These are phyloP conservation scores for Myxozyma neglecta DNA, from an alignment of 805 yeast species.

Conservation along the genomic window DNA sequence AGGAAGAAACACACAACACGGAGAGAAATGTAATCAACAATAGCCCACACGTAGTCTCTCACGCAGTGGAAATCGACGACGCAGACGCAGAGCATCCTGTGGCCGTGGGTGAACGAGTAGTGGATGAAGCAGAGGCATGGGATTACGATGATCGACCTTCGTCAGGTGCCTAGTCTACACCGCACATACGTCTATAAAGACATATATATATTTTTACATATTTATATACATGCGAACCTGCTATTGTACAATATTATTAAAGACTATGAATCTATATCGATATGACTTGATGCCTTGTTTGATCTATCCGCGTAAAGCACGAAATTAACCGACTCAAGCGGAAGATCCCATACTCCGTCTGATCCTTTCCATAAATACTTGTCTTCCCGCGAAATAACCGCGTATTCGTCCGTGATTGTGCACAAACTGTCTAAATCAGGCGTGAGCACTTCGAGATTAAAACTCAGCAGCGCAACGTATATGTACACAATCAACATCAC, in stretches of 20 bases:
- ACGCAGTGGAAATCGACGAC: slow-evolving; percentile 5
- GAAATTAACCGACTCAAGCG: slow-evolving; percentile 66
- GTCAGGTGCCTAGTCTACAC: background rate
- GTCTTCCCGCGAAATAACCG: slow-evolving; percentile 43
- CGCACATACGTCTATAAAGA: background rate
- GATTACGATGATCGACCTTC: slow-evolving; percentile 22
- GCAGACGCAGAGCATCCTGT: slow-evolving; percentile 1
- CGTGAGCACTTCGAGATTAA: slow-evolving; percentile 76
- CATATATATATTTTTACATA: background rate
- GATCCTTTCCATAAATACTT: slow-evolving; percentile 57
- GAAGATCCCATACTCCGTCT: slow-evolving; percentile 85
- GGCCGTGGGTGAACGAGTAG: slow-evolving; percentile 10
- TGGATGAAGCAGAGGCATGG: slow-evolving; percentile 22
- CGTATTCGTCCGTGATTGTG: slow-evolving; percentile 69
- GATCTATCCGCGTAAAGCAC: slow-evolving; percentile 50
- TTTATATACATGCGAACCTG: too few relatives aligned
- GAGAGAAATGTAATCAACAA: background rate
- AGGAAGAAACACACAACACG: slow-evolving; percentile 1
- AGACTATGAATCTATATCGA: too few relatives aligned
- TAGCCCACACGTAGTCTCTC: background rate
- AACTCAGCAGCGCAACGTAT: slow-evolving; percentile 68
- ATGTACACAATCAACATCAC: slow-evolving; percentile 70
- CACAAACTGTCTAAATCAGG: slow-evolving; percentile 57
- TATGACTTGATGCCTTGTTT: background rate
- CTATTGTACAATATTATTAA: too few relatives aligned